Evolutionary conservation across 257 asterid species (phyloP).

Genomic region (Scutellaria galericulata): DNA sequence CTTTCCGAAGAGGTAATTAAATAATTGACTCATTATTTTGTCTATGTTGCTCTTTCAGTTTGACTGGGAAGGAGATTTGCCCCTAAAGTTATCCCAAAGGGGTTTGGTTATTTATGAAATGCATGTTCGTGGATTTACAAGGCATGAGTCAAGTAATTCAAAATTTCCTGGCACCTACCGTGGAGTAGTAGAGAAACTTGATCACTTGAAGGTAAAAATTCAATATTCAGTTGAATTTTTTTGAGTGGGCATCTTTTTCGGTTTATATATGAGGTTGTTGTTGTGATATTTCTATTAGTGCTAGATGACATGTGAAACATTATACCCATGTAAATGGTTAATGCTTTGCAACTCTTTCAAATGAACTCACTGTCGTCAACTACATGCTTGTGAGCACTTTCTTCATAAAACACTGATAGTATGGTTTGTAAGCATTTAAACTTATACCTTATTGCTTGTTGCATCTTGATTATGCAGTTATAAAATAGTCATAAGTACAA

Average conservation of each 20-base stretch:
- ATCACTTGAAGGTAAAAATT: constrained; percentile 76
- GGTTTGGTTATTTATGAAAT: constrained; percentile 83
- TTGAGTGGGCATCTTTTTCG: constrained; percentile 10
- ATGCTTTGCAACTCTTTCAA: neutral
- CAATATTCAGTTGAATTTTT: constrained; percentile 31
- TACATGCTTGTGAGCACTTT: constrained; percentile 13
- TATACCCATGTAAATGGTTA: neutral
- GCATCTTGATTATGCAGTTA: constrained; percentile 24
- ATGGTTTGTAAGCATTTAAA: constrained; percentile 3
- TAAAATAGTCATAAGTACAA: constrained; percentile 21
- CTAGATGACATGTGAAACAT: constrained; percentile 7
- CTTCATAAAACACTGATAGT: neutral
- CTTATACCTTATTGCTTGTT: constrained; percentile 17
- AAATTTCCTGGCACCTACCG: constrained; percentile 86
- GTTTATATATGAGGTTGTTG: neutral
- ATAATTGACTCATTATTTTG: constrained; percentile 9
- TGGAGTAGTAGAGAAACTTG: constrained; percentile 92
- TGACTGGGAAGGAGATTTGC: constrained; percentile 99
- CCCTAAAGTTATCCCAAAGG: constrained; percentile 73
- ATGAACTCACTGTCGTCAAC: constrained; percentile 15
- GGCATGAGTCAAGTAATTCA: constrained; percentile 79
- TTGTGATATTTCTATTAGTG: constrained; percentile 11
- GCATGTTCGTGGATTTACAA: constrained; percentile 98
- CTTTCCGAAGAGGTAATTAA: constrained; percentile 29
- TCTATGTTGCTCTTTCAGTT: constrained; percentile 57